phyloP scores from a whole-genome alignment of 768 basidiomycete genomes.

The Asterophora lycoperdoides region DNA sequence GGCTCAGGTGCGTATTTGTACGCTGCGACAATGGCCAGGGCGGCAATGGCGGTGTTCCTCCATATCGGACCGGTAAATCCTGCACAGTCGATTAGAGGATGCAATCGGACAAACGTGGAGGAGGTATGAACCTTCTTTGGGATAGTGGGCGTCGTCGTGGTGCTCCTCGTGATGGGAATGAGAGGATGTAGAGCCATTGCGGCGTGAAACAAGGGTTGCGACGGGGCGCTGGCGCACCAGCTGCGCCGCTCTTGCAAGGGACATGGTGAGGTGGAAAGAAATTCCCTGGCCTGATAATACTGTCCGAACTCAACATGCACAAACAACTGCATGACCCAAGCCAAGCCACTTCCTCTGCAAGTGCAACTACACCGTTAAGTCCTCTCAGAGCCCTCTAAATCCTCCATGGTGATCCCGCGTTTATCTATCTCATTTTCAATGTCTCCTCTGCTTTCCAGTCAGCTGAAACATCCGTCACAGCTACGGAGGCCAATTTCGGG shows the following conservation, averaged over 20 bases:
- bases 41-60: conserved; percentile 55
- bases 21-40: conserved; percentile 45
- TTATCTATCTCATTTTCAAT: conserved; percentile 25
- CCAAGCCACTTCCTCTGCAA: neutral
- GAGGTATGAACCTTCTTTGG: conserved; percentile 51
- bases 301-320: conserved; percentile 4
- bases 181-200: conserved; percentile 42
- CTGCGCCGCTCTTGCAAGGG: conserved; percentile 36
- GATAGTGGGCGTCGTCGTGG: conserved; percentile 34
- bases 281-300: neutral
- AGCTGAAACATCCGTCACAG: neutral
- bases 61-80: conserved; percentile 67
- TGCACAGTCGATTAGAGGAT: conserved; percentile 20
- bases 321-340: too few relatives aligned
- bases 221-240: conserved; percentile 32
- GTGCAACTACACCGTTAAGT: neutral
- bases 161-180: conserved; percentile 41
- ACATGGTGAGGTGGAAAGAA: conserved; percentile 29
- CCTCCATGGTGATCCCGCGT: conserved; percentile 16
- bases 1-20: conserved; percentile 70
- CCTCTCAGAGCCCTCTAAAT: neutral
- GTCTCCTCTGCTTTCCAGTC: conserved; percentile 25
- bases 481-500: neutral
- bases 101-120: conserved; percentile 1
- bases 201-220: conserved; percentile 28